Evolutionary conservation across 352 stramenopile genomes (phyloP).

Genomic region (Pythium apleroticum): DNA sequence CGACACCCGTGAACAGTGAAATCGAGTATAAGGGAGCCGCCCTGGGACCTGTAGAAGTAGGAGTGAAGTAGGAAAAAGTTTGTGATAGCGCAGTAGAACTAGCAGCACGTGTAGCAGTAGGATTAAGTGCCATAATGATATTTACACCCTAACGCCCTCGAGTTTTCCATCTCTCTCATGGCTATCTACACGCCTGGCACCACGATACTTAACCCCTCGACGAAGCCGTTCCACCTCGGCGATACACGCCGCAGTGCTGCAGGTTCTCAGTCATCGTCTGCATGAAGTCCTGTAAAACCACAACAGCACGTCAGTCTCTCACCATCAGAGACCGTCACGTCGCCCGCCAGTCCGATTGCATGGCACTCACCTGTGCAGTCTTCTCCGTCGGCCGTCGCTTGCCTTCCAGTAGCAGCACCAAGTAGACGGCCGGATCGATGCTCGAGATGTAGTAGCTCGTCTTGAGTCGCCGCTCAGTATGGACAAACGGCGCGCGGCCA

Average conservation of each 20-base stretch:
- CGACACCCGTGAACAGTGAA: neutral
- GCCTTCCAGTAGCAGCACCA: slow-evolving; percentile 73
- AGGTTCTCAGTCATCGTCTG: slow-evolving; percentile 74
- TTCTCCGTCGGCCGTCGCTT: slow-evolving; percentile 71
- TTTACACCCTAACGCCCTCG: neutral
- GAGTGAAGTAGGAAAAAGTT: slow-evolving; percentile 5
- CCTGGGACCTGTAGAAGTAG: neutral
- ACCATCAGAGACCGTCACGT: neutral
- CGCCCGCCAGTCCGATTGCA: neutral
- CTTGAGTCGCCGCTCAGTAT: slow-evolving; percentile 67
- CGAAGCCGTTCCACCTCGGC: slow-evolving; percentile 24
- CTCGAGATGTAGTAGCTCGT: slow-evolving; percentile 74
- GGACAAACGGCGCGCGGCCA: slow-evolving; percentile 33
- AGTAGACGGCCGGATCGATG: slow-evolving; percentile 71
- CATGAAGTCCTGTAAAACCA: slow-evolving; percentile 69
- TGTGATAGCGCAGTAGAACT: neutral
- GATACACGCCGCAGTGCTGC: slow-evolving; percentile 70
- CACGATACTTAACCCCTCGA: no score
- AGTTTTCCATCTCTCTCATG: neutral
- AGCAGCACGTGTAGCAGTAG: neutral
- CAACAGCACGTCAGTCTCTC: neutral
- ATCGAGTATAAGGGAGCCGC: neutral
- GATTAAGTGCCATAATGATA: slow-evolving; percentile 3
- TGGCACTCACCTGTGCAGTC: slow-evolving; percentile 48
- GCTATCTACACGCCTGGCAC: no score